Evolutionary conservation across 345 rosid species (phyloP).

Genomic region (Mercurialis annua): DNA sequence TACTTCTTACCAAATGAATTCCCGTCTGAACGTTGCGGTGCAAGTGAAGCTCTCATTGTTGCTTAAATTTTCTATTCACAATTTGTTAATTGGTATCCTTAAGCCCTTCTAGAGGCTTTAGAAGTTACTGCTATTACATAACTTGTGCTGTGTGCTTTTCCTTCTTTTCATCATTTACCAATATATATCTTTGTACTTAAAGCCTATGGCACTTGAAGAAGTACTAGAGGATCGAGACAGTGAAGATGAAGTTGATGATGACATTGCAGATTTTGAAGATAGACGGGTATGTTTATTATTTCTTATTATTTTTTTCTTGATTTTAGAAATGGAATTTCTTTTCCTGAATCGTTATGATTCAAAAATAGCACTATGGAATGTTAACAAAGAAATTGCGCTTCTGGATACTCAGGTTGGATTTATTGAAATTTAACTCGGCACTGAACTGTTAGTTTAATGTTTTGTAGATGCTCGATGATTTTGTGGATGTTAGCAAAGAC

Average conservation of each 20-base stretch:
- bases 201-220: constrained; percentile 94
- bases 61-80: background rate
- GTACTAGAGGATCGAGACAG: constrained; percentile 89
- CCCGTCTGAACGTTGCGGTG: background rate
- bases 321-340: background rate
- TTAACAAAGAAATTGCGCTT: background rate
- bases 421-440: background rate
- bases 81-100: background rate
- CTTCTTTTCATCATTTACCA: background rate
- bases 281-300: constrained; percentile 61
- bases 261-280: constrained; percentile 98
- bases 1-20: no score
- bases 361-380: background rate
- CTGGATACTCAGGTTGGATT: background rate
- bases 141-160: background rate
- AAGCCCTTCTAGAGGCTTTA: constrained; percentile 1
- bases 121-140: background rate
- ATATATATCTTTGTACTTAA: constrained; percentile 13
- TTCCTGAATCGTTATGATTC: constrained; percentile 1
- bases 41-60: constrained; percentile 1
- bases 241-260: constrained; percentile 97
- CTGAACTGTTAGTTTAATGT: background rate
- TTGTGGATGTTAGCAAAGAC: constrained; percentile 90
- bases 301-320: constrained; percentile 9
- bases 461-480: constrained; percentile 95